Base-by-base conservation (phyloP, 2,329 filamentous ascomycete species). In the Camptophora hylomeconis region DNA sequence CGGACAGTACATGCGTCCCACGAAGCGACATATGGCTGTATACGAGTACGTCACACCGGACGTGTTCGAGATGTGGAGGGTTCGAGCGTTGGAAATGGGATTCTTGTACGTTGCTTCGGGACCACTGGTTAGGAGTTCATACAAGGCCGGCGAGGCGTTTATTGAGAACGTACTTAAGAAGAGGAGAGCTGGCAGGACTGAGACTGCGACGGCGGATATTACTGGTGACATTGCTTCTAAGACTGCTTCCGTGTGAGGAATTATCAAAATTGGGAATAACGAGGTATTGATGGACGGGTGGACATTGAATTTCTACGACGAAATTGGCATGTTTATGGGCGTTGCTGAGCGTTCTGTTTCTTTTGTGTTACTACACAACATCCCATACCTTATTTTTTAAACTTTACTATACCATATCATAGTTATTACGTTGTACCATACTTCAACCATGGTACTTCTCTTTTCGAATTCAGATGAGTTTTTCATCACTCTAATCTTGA, bases 1-100 rank as follows among this genome's bases (percentile, higher is more conserved):
- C 45, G 89, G 89, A n/a, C 89, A 98, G 63, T 98, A 98, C 63
- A 98, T 98, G 89, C 81, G 87, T 7, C 89, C 89, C 2, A 98
- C 89, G 4, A 98, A 95, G 66, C 73, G 87, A 24, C 89, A 98
- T 55, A 87, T 98, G 72, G 78, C 92, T 55, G 89, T 98, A 17
- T 80, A 92, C 49, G 83, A 87, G 54, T 98, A 98, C 53, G 72
- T 98, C 25, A 87, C 84, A 0, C 89, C 89, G 1, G 81, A 80
- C 37, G 75, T 77, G 38, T 98, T 98, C 50, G 87, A 95, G 50
- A 62, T 80, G 47, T 98, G 89, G 89, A 72, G 80, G 36, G 72
- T 83, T 59, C 73, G 84, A 28, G 87, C 89, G 20, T 65, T 95
- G 24, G 84, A 94, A 38, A 73, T 95, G 75, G 89, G 89, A 26